Evolutionary conservation across 768 basidiomycete genomes (phyloP), one percentile per base, ranked within the genome.

Genomic region (Roridomyces roridus): DNA sequence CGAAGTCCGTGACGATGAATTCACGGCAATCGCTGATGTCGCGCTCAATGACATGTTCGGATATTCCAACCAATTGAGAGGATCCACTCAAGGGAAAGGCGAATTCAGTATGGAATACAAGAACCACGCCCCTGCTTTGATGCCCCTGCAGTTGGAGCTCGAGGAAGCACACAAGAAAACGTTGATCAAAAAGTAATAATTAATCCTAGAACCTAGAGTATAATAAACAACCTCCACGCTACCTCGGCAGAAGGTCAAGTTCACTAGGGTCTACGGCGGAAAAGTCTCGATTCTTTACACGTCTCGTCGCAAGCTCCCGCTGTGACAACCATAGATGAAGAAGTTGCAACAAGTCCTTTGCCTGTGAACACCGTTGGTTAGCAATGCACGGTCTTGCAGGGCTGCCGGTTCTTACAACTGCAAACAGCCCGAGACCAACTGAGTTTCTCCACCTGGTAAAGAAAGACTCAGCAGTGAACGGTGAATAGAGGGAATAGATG

Each of bases 41-140:
- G 88, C 93, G 8, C 72, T 99, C 73, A 97, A 94, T 72, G 96
- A 98, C 65, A 98, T 98, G 96, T 99, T 99, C 69, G 92, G 94
- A 17, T 98, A 98, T 71, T 96, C 95, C 34, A 93, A 88, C 66
- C 91, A 94, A 65, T 80, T 98, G 41, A 86, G 96, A 55, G 96
- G 96, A 4, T 87, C 85, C 54, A 99, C 97, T 0, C 97, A 98
- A 75, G 97, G 96, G 67, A 98, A 99, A 79, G 95, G 94, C 65
- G 88, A 91, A 76, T 91, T 88, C 60, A 87, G 82, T 65, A 90
- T 88, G 87, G 87, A 87, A 64, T 87, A 86, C 68, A 92, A 92
- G 87, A 85, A 78, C 23, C 94, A 98, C 68, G 72, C 81, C 71
- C 89, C 95, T 18, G 96, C 97, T 6, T 76, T 96, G 53, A 89